A percentile compares a stretch with the other conserved stretches of the same genome.
Evolutionary conservation across 2,329 filamentous ascomycete species (phyloP).

Genomic region (Claviceps sp.): DNA sequence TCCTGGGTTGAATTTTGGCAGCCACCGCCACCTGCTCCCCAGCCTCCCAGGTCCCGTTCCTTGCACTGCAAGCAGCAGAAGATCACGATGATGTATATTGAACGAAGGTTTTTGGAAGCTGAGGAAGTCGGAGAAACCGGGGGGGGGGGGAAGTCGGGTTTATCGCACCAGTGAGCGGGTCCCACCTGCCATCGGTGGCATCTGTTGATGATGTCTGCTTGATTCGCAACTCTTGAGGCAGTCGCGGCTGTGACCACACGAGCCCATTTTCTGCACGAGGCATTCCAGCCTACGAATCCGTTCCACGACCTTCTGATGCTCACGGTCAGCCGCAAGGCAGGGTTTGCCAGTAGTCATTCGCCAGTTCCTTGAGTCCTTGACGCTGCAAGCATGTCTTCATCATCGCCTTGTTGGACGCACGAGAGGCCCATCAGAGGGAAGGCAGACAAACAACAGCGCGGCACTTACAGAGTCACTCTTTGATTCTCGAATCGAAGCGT

Average conservation of each 20-base stretch:
- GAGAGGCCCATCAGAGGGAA: no score
- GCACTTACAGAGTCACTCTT: not conserved
- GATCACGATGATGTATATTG: not conserved
- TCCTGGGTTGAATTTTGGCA: not conserved
- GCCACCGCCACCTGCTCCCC: not conserved
- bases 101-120: no score
- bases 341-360: no score
- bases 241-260: not conserved
- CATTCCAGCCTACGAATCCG: conserved; percentile 5
- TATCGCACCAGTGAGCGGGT: not conserved
- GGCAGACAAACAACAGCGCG: not conserved
- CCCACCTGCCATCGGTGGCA: not conserved
- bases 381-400: no score
- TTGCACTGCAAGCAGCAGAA: not conserved
- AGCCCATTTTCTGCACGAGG: conserved; percentile 3
- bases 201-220: not conserved
- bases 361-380: no score
- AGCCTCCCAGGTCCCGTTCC: no score
- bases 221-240: not conserved
- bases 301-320: conserved; percentile 4
- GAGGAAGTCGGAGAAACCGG: no score
- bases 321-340: not conserved
- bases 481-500: not conserved
- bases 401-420: no score
- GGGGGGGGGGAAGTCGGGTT: no score